Base-by-base conservation (phyloP, 2,329 filamentous ascomycete species). In the Arthroderma sp. region DNA sequence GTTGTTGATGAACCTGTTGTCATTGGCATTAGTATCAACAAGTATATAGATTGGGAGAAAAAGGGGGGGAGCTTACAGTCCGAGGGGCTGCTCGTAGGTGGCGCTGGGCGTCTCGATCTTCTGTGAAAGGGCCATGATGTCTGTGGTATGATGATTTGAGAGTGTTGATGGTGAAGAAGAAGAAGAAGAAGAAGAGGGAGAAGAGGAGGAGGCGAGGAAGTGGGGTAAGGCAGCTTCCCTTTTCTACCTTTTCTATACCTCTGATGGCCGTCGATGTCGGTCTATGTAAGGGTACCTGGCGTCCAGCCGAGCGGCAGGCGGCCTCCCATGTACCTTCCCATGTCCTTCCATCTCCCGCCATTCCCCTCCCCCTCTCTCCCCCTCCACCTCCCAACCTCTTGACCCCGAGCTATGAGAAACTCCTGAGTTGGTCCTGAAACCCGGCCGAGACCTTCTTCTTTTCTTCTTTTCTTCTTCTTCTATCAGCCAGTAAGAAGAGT, bases 1-100 rank as follows among this genome's bases (percentile, higher is more conserved):
- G 74, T 91, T 91, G 81, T 93, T 91, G 58, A 68, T 70, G 68
- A 81, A 95, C 57, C 64, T 66, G 57, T 3, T 6, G 23, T 2
- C 19, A n/a, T n/a, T n/a, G n/a, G n/a, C 8, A 19, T 33, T 17
- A 55, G 39, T 21, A 38, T 19, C 4, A 2, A 39, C 56, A 38
- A 53, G 56, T 55, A 33, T n/a, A 49, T 4, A n/a, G 7, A 9
- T 17, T 28, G 17, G 39, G n/a, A 43, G 28, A 35, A 13, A 25
- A 17, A 39, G 19, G 39, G 33, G 58, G 47, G 21, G 31, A 43
- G 33, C 67, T 31, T 67, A 74, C 66, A 74, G 63, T 62, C 72
- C 72, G 13, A 70, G 64, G 9, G 72, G 72, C 65, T 74, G 72
- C 60, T 74, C 72, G 56, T 73, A 74, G 58, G 70, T 70, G 64